Percentiles rank a stretch among this genome's conserved stretches.
These are phyloP conservation scores for Penicillium sp. DNA, from an alignment of 2,329 filamentous ascomycete genomes.

Conservation along the genomic window DNA sequence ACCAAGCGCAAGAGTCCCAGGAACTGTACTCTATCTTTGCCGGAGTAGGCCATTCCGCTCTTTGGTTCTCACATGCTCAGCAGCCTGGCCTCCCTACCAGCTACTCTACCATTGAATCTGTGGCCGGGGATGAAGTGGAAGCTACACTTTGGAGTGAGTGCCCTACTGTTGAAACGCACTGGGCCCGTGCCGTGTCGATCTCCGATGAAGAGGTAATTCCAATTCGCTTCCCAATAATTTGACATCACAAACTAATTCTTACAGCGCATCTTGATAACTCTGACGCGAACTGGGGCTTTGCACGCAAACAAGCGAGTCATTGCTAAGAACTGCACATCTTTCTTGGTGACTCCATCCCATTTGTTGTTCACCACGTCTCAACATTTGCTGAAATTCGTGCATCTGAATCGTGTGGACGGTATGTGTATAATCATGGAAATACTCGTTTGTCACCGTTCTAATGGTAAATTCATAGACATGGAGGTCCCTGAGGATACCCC, in stretches of 20 bases:
- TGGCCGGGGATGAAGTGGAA: slow-evolving; percentile 23
- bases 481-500: slow-evolving; percentile 85
- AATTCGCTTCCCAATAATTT: neutral
- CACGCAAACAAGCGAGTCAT: slow-evolving; percentile 76
- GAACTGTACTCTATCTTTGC: slow-evolving; percentile 45
- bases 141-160: slow-evolving; percentile 36
- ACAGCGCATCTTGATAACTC: slow-evolving; percentile 60
- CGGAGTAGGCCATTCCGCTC: slow-evolving; percentile 37
- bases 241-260: slow-evolving; percentile 19
- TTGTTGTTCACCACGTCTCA: slow-evolving; percentile 90
- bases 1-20: slow-evolving; percentile 38
- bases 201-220: slow-evolving; percentile 45
- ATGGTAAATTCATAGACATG: slow-evolving; percentile 60
- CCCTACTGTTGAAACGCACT: slow-evolving; percentile 43
- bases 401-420: slow-evolving; percentile 71
- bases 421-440: slow-evolving; percentile 28
- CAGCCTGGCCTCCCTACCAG: slow-evolving; percentile 31
- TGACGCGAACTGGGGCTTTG: slow-evolving; percentile 76
- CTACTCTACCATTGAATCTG: slow-evolving; percentile 37
- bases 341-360: slow-evolving; percentile 77
- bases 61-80: slow-evolving; percentile 44
- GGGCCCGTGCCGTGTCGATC: slow-evolving; percentile 42
- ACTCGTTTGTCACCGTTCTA: slow-evolving; percentile 22
- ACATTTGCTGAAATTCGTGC: slow-evolving; percentile 91
- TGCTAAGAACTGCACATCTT: slow-evolving; percentile 89